Evolutionary conservation across 768 basidiomycete genomes (phyloP), one percentile per base, ranked within the genome.

Genomic region (Boletus pseudopeckii): DNA sequence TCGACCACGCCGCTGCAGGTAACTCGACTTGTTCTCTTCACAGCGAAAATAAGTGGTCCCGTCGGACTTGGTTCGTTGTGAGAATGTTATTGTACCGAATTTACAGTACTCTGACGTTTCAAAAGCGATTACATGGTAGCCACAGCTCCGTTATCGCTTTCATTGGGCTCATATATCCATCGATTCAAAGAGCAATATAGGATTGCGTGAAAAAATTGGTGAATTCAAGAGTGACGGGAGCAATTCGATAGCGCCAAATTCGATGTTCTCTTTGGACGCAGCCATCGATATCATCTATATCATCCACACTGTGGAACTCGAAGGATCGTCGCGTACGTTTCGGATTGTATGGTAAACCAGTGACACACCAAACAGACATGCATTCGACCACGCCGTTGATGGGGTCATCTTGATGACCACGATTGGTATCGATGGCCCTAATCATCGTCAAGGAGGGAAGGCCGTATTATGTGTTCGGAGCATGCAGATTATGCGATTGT

Each of bases 391-490:
- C 45, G 60, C 53, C 26, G 51, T 30, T 55, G 60, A 62, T 66
- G 51, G 38, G 22, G 48, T 37, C 52, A 50, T 54, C 22, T 48
- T 44, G 53, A 67, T 67, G 52, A 44, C 55, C 54, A 43, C 60
- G 66, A 66, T 67, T 62, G 52, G 63, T 22, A 66, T 62, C 46
- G 60, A 67, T 65, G 63, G 43, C 59, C 62, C 65, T 30, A 48
- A 45, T 50, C 39, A 24, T 51, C 38, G 52, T 55, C 50, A 46
- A 47, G 38, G 40, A 28, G 33, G 33, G n/a, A n/a, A 34, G 48
- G 39, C 18, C 7, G 20, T 30, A 44, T 44, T 54, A 45, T 54
- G 60, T 65, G 43, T 57, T 62, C 14, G 26, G 22, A 22, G 54
- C 39, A 37, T 50, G 55, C 44, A 42, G 24, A 45, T 53, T 57